A percentile compares a stretch with the other conserved stretches of the same genome.
Evolutionary conservation across 768 basidiomycete species (phyloP).

Genomic region (Trametopsis cervina): DNA sequence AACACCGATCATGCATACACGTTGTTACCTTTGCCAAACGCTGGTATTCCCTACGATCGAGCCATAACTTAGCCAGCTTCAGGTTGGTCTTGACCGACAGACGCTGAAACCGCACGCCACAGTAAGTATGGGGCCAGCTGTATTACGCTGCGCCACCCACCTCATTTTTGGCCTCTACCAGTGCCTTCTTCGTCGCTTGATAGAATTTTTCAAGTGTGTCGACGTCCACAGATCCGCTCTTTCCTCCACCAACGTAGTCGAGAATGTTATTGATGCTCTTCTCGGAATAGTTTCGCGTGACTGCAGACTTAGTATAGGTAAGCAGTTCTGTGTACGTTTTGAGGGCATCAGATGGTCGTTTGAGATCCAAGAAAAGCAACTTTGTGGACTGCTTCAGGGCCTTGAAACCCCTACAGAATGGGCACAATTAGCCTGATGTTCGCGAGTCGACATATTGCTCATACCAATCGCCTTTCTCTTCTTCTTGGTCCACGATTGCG

Average conservation of each 20-base stretch:
- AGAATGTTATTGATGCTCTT: conserved; percentile 98
- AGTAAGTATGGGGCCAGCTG: not conserved
- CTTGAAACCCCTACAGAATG: conserved; percentile 87
- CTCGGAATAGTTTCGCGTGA: conserved; percentile 94
- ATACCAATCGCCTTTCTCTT: conserved; percentile 93
- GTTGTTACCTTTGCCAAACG: conserved; percentile 67
- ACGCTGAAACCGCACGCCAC: conserved; percentile 41
- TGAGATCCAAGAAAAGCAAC: conserved; percentile 73
- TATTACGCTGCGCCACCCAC: conserved; percentile 32
- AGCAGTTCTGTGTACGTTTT: conserved; percentile 80
- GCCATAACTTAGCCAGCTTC: conserved; percentile 95
- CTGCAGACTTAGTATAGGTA: conserved; percentile 91
- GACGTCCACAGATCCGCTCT: conserved; percentile 71
- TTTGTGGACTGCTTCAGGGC: conserved; percentile 97
- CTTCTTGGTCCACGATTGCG: conserved; percentile 82
- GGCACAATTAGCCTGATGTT: conserved; percentile 5
- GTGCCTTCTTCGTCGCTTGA: conserved; percentile 81
- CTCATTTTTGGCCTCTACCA: conserved; percentile 95
- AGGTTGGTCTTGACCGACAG: conserved; percentile 93
- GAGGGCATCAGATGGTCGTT: conserved; percentile 79
- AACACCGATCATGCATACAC: not conserved
- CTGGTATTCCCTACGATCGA: conserved; percentile 86
- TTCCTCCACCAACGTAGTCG: conserved; percentile 93
- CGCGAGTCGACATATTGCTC: conserved; percentile 16
- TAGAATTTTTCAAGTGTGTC: conserved; percentile 93